Percentiles rank a stretch among this genome's conserved stretches.
phyloP scores from a whole-genome alignment of 2,329 filamentous ascomycete genomes.

The Cladosporium sp. region DNA sequence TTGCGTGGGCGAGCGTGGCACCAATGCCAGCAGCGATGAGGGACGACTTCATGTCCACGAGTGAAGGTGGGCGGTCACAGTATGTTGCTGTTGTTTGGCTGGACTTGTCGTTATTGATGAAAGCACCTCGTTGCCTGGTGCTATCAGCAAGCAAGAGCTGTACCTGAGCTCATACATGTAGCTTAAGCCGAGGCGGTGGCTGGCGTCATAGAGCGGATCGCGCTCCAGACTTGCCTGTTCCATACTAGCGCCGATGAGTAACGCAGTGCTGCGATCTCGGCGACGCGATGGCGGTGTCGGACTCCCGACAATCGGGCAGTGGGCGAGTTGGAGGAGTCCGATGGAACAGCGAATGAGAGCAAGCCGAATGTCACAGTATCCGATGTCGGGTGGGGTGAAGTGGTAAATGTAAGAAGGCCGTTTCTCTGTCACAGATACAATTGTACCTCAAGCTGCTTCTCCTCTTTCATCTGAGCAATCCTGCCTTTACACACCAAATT shows the following conservation, averaged over 20 bases:
- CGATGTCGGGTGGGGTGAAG: slow-evolving; percentile 12
- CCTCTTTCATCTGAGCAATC: neutral
- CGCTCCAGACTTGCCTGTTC: neutral
- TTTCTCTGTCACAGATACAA: neutral
- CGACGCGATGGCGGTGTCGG: neutral
- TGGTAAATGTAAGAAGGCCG: neutral
- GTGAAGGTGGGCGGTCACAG: no score
- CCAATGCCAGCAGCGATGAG: slow-evolving; percentile 18
- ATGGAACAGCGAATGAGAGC: slow-evolving; percentile 7
- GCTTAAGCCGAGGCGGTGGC: slow-evolving; percentile 4
- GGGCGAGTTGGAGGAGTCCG: neutral
- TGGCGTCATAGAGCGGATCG: neutral
- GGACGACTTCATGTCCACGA: slow-evolving; percentile 21
- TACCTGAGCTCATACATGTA: neutral
- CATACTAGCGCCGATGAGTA: neutral
- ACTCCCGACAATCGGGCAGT: neutral
- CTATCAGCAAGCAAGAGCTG: neutral
- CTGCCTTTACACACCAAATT: neutral
- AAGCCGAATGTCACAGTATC: slow-evolving; percentile 3
- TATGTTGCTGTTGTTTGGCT: neutral
- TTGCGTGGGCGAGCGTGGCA: slow-evolving; percentile 20
- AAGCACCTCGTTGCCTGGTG: neutral
- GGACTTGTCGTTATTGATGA: neutral
- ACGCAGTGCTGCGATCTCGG: slow-evolving; percentile 3
- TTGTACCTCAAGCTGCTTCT: neutral